phyloP scores from a whole-genome alignment of 345 rosid genomes.

The Schrenkiella parvula region DNA sequence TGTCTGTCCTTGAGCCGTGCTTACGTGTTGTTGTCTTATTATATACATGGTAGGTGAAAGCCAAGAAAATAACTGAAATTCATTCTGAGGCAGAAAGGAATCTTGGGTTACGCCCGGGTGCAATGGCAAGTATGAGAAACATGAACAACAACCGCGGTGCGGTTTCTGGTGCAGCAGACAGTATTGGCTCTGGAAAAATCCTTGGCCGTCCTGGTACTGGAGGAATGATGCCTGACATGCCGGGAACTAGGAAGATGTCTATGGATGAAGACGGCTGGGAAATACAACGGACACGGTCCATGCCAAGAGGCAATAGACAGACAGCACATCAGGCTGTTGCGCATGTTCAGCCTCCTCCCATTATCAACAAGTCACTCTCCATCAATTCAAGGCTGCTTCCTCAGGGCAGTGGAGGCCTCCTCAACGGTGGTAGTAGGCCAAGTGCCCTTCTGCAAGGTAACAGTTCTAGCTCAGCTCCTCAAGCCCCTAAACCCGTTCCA shows the following conservation, averaged over 20 bases:
- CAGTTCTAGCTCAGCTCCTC: conserved; percentile 32
- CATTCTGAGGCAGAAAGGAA: conserved; percentile 87
- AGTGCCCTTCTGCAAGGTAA: conserved; percentile 72
- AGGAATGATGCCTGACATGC: conserved; percentile 98
- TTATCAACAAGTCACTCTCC: conserved; percentile 42
- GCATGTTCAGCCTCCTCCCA: conserved; percentile 42
- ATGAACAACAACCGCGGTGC: conserved; percentile 47
- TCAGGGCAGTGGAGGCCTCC: conserved; percentile 61
- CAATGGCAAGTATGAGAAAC: conserved; percentile 49
- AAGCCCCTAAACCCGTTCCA: conserved; percentile 18
- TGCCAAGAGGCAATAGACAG: conserved; percentile 63
- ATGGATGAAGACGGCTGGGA: conserved; percentile 75
- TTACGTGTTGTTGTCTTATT: background rate
- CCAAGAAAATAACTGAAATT: conserved; percentile 85
- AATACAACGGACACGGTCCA: conserved; percentile 48
- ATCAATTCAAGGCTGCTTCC: conserved; percentile 60
- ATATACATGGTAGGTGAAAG: conserved; percentile 61
- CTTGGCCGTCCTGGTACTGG: conserved; percentile 73
- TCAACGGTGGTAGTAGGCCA: conserved; percentile 50
- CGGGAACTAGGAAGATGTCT: conserved; percentile 70
- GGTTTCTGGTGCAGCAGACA: conserved; percentile 42
- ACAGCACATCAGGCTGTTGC: conserved; percentile 41
- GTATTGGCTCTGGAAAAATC: conserved; percentile 41
- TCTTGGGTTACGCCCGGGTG: conserved; percentile 86
- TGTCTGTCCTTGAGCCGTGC: background rate